Conservation (phyloP, 2,329 filamentous ascomycete species). For the Sporothrix curviconia region DNA sequence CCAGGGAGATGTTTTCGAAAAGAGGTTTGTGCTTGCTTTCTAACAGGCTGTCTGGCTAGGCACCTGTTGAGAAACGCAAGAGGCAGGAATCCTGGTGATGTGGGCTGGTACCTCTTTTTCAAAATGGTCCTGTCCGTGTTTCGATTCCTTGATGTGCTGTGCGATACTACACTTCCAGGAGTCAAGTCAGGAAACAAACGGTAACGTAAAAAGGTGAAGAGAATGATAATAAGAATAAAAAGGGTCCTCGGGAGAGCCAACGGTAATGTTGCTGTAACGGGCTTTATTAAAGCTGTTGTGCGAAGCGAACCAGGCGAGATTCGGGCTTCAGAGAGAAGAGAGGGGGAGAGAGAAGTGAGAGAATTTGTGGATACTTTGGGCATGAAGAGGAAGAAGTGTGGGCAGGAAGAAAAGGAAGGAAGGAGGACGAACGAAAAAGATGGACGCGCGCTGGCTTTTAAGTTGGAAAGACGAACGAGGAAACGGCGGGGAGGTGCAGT, state of each 20-base stretch:
- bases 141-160: neutral
- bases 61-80: neutral
- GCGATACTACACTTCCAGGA: neutral
- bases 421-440: constrained; percentile 20
- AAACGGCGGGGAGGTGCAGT: neutral
- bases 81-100: neutral
- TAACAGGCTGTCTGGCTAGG: constrained; percentile 6
- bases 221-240: neutral
- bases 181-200: no score
- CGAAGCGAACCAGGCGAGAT: neutral
- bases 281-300: constrained; percentile 5
- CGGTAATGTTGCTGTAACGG: neutral
- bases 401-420: constrained; percentile 23
- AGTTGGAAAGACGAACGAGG: constrained; percentile 1
- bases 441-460: constrained; percentile 21
- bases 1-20: neutral
- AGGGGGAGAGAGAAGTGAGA: neutral
- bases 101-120: neutral
- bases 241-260: neutral
- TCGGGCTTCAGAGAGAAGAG: neutral
- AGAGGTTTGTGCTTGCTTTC: neutral
- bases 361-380: constrained; percentile 24
- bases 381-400: constrained; percentile 21
- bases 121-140: neutral
- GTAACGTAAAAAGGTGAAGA: neutral